These are phyloP conservation scores for Irpex lacteus DNA, from an alignment of 1,284 basidiomycete species.

Conservation along the genomic window DNA sequence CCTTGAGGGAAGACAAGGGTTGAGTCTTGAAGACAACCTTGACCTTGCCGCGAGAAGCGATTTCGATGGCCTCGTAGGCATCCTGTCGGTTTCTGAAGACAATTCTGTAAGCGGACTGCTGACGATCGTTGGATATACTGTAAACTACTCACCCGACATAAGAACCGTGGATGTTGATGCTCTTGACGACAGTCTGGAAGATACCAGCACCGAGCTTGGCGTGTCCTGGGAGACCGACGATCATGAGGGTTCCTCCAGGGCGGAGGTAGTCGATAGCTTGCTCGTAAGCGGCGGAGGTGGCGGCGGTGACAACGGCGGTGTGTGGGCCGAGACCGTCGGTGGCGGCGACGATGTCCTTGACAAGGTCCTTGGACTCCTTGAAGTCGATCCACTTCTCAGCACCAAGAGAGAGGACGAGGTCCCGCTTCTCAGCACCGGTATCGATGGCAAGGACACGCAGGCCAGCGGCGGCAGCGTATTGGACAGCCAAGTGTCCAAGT, in stretches of 20 bases:
- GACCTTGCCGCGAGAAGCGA: slow-evolving; percentile 73
- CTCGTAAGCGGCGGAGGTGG: slow-evolving; percentile 58
- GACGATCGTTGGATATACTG: not conserved
- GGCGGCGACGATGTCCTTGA: slow-evolving; percentile 57
- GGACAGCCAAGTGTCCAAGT: slow-evolving; percentile 72
- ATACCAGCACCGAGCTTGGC: slow-evolving; percentile 66
- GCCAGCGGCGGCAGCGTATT: slow-evolving; percentile 76
- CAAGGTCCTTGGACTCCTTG: slow-evolving; percentile 58
- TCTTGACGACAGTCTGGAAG: slow-evolving; percentile 77
- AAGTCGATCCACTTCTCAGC: slow-evolving; percentile 84
- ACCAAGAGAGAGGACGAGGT: slow-evolving; percentile 67
- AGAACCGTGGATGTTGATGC: slow-evolving; percentile 67
- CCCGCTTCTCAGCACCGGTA: slow-evolving; percentile 73
- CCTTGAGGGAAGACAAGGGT: slow-evolving; percentile 51
- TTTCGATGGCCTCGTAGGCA: slow-evolving; percentile 70
- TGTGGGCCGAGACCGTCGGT: slow-evolving; percentile 78
- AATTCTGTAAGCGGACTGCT: not conserved
- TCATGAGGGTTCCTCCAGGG: slow-evolving; percentile 68
- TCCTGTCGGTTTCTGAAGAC: slow-evolving; percentile 62
- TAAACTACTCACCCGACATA: slow-evolving; percentile 54
- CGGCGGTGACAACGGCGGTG: slow-evolving; percentile 68
- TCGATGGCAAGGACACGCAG: slow-evolving; percentile 82
- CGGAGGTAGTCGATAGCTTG: slow-evolving; percentile 76
- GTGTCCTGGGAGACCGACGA: slow-evolving; percentile 69
- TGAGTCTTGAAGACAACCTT: slow-evolving; percentile 56